A percentile compares a stretch with the other conserved stretches of the same genome.
Evolutionary conservation across 176 grass and related monocot genomes (phyloP).

Genomic region (Poa pratensis): DNA sequence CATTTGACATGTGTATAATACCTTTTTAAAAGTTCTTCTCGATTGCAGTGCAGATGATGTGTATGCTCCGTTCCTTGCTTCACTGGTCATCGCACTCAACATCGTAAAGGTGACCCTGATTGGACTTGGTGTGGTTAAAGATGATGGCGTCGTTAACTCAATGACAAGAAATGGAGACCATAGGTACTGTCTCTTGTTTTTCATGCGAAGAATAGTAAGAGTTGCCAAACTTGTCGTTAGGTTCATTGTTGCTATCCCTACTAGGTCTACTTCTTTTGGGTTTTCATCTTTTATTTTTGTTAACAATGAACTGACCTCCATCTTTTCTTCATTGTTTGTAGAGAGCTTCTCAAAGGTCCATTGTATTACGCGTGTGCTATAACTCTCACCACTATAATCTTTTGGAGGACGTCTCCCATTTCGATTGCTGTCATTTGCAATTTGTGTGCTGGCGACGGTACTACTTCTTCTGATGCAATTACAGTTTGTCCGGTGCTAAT

Average conservation of each 20-base stretch:
- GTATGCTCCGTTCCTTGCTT: conserved; percentile 68
- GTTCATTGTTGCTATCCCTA: too few relatives aligned
- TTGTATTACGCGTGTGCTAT: conserved; percentile 80
- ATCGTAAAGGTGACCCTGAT: conserved; percentile 76
- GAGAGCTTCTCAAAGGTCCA: conserved; percentile 87
- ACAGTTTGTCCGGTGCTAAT: background rate
- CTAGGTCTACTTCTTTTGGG: too few relatives aligned
- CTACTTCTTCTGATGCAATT: background rate
- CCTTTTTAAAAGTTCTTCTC: conserved; percentile 9
- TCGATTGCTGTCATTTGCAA: conserved; percentile 84
- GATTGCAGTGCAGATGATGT: conserved; percentile 55
- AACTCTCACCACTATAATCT: conserved; percentile 65
- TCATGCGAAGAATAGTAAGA: too few relatives aligned
- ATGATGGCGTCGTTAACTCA: conserved; percentile 82
- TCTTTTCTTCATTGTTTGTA: conserved; percentile 26
- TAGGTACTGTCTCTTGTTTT: conserved; percentile 46
- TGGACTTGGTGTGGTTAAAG: conserved; percentile 73
- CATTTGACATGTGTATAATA: background rate
- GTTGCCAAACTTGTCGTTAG: too few relatives aligned
- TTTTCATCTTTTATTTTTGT: background rate
- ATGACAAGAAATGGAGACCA: conserved; percentile 74
- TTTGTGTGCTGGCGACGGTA: conserved; percentile 85
- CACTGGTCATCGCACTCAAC: conserved; percentile 54
- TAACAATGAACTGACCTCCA: background rate
- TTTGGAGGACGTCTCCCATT: conserved; percentile 84